Percentiles rank a stretch among this genome's conserved stretches.
phyloP scores from a whole-genome alignment of 2,329 filamentous ascomycete genomes.

The Epicoccum sorghinum region DNA sequence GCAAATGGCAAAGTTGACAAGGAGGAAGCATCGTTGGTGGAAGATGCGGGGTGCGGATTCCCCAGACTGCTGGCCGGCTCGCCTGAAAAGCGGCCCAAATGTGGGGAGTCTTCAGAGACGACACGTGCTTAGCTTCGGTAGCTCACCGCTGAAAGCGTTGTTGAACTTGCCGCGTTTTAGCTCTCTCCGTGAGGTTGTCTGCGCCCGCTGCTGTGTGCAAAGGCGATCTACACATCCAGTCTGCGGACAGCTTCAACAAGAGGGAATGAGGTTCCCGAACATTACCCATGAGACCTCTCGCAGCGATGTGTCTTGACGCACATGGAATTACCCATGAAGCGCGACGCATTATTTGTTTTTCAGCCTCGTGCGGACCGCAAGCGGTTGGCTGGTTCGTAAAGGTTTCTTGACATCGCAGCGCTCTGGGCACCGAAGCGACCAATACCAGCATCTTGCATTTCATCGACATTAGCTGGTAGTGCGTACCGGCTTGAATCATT shows the following conservation, averaged over 20 bases:
- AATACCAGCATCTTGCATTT: neutral
- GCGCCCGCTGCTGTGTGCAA: no score
- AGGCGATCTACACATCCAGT: no score
- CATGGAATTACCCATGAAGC: neutral
- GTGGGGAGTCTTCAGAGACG: no score
- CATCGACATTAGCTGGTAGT: conserved; percentile 3
- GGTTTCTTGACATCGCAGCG: neutral
- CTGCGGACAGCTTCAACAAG: no score
- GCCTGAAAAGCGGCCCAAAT: neutral
- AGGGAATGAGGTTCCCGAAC: no score
- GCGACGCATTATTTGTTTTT: neutral
- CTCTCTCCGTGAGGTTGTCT: no score
- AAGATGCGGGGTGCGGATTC: neutral
- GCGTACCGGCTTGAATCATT: neutral
- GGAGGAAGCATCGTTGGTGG: conserved; percentile 2
- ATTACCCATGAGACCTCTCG: no score
- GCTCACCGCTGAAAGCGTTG: no score
- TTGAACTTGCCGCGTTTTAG: no score
- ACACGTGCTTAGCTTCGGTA: no score
- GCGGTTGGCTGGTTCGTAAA: conserved; percentile 5
- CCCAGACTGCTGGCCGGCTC: neutral
- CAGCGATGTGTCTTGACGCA: no score
- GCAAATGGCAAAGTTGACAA: neutral
- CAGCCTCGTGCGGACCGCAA: conserved; percentile 2
- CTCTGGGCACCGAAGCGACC: conserved; percentile 3